Evolutionary conservation across 441 rosid species (phyloP).

Genomic region (Macaranga tanarius): DNA sequence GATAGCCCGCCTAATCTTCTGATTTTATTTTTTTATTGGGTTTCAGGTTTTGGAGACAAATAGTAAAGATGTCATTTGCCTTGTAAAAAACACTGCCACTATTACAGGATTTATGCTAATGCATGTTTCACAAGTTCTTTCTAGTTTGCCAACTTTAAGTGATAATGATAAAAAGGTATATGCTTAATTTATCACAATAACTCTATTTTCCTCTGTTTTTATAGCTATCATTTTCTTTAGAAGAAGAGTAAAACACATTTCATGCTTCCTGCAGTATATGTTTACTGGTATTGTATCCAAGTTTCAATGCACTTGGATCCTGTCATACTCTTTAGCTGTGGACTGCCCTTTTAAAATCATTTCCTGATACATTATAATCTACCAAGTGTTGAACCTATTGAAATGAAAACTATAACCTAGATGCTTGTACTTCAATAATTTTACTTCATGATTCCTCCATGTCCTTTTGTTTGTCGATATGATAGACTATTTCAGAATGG

Average conservation of each 20-base stretch:
- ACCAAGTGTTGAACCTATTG: no score
- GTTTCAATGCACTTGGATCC: no score
- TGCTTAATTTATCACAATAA: neutral
- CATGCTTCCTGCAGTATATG: neutral
- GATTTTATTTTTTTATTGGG: neutral
- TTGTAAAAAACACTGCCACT: conserved; percentile 16
- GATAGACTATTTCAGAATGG: conserved; percentile 15
- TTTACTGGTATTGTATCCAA: neutral
- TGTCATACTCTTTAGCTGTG: no score
- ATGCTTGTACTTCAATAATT: no score
- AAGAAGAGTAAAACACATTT: neutral
- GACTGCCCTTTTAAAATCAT: no score
- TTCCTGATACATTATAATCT: no score
- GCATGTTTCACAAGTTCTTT: conserved; percentile 10
- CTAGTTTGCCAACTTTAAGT: conserved; percentile 6
- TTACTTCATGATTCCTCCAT: neutral
- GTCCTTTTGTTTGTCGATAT: neutral
- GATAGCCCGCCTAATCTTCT: neutral
- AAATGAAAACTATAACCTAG: no score
- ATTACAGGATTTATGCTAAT: conserved; percentile 14
- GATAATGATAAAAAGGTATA: conserved; percentile 19
- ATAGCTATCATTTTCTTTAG: neutral
- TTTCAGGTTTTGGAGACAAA: conserved; percentile 14
- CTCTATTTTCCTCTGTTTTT: neutral
- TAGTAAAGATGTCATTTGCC: conserved; percentile 10